Conservation (phyloP, 495 filamentous ascomycete genomes). For the Aspergillus diversus region DNA sequence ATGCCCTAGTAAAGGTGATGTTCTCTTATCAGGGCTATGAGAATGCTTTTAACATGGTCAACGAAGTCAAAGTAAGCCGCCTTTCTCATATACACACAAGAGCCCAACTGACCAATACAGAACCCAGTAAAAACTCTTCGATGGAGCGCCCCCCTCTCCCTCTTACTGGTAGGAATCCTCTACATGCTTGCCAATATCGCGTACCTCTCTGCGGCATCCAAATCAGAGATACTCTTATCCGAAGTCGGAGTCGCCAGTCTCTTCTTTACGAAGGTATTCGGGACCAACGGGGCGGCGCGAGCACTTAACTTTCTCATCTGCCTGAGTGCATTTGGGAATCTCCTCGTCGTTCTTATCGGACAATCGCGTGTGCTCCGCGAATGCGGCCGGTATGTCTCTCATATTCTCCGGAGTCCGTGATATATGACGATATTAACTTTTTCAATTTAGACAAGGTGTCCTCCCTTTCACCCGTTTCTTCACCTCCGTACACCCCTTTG, state of each 20-base stretch:
- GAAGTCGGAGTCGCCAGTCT: slow-evolving; percentile 58
- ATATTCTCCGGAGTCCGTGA: neutral
- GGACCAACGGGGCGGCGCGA: slow-evolving; percentile 48
- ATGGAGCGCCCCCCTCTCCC: slow-evolving; percentile 53
- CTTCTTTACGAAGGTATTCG: slow-evolving; percentile 66
- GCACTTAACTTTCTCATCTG: slow-evolving; percentile 65
- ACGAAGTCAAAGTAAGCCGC: slow-evolving; percentile 60
- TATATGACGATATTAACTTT: neutral
- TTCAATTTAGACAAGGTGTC: slow-evolving; percentile 58
- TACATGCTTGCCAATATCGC: slow-evolving; percentile 67
- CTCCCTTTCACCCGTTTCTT: slow-evolving; percentile 65
- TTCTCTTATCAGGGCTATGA: slow-evolving; percentile 65
- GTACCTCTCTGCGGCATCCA: slow-evolving; percentile 62
- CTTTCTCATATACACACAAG: slow-evolving; percentile 7
- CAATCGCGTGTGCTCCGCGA: slow-evolving; percentile 63
- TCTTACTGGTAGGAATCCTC: slow-evolving; percentile 54
- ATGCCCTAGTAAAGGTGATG: slow-evolving; percentile 63
- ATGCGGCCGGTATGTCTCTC: slow-evolving; percentile 48
- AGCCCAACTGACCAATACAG: slow-evolving; percentile 24
- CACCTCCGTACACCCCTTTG: slow-evolving; percentile 66
- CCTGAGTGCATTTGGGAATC: slow-evolving; percentile 65
- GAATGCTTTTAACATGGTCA: slow-evolving; percentile 68
- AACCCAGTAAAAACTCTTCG: slow-evolving; percentile 61
- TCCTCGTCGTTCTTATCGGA: slow-evolving; percentile 62
- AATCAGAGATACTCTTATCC: slow-evolving; percentile 53